These are phyloP conservation scores for Zopfia rhizophila DNA, from an alignment of 2,329 filamentous ascomycete species.

Conservation along the genomic window DNA sequence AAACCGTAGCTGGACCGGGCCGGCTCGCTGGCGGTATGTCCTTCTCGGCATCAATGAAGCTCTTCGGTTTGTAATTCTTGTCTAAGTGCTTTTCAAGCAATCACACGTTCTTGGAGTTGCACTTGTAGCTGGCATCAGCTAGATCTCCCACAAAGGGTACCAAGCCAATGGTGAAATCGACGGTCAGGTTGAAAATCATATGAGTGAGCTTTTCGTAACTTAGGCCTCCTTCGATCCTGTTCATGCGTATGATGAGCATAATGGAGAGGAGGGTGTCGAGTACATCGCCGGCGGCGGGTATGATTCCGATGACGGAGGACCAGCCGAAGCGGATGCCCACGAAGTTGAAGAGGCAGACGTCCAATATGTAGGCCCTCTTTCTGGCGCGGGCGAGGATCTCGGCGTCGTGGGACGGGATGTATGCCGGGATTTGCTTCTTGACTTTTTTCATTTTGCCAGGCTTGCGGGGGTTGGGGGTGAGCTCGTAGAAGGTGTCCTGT, in stretches of 20 bases:
- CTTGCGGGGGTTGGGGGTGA: slow-evolving; percentile 76
- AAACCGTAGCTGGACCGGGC: slow-evolving; percentile 57
- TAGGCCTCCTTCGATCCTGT: slow-evolving; percentile 80
- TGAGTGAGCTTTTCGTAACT: slow-evolving; percentile 67
- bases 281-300: slow-evolving; percentile 74
- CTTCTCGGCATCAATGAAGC: slow-evolving; percentile 29
- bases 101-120: slow-evolving; percentile 80
- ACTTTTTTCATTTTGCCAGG: slow-evolving; percentile 82
- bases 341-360: slow-evolving; percentile 84
- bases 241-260: slow-evolving; percentile 78
- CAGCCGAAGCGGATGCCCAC: slow-evolving; percentile 88
- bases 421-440: slow-evolving; percentile 84
- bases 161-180: slow-evolving; percentile 79
- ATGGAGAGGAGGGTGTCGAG: slow-evolving; percentile 61
- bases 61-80: slow-evolving; percentile 68
- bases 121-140: slow-evolving; percentile 76
- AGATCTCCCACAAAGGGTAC: slow-evolving; percentile 82
- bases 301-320: slow-evolving; percentile 83
- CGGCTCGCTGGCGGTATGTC: slow-evolving; percentile 32
- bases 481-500: slow-evolving; percentile 91
- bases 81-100: slow-evolving; percentile 75
- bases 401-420: slow-evolving; percentile 84
- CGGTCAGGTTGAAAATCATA: slow-evolving; percentile 83
- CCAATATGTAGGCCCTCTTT: slow-evolving; percentile 83
- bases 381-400: slow-evolving; percentile 87